Conservation (phyloP, 1,139 yeast genomes). For the Hansenula sp. region DNA sequence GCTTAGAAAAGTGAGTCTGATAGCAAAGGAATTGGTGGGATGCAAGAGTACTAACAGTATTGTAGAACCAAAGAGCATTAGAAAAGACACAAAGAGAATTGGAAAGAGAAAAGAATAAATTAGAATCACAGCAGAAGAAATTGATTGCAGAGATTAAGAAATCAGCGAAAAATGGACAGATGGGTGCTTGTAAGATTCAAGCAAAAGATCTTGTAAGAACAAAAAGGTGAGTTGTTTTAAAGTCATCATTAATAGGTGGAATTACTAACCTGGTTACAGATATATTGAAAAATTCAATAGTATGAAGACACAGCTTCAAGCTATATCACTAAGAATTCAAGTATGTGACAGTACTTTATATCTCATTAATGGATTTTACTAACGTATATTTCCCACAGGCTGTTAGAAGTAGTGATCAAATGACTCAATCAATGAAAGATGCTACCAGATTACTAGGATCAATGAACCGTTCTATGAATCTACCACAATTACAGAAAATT, state of each 20-base stretch:
- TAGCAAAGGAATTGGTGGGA: constrained; percentile 55
- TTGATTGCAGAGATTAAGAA: constrained; percentile 81
- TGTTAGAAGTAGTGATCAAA: constrained; percentile 89
- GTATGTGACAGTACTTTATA: not conserved
- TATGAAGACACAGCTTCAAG: constrained; percentile 95
- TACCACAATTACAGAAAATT: constrained; percentile 83
- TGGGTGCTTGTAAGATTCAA: constrained; percentile 86
- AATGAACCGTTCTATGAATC: constrained; percentile 85
- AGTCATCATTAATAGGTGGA: too few species aligned
- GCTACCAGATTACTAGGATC: constrained; percentile 85
- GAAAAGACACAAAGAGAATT: constrained; percentile 93
- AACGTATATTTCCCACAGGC: constrained; percentile 31
- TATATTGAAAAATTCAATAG: constrained; percentile 84
- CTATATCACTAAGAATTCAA: constrained; percentile 85
- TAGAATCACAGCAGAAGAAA: constrained; percentile 90
- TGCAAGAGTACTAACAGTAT: constrained; percentile 1
- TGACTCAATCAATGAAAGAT: constrained; percentile 92
- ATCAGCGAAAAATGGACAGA: constrained; percentile 86
- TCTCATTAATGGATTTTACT: not conserved
- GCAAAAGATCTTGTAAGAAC: constrained; percentile 94
- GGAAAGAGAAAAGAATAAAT: constrained; percentile 77
- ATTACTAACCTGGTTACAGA: constrained; percentile 10
- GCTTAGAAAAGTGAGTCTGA: constrained; percentile 56
- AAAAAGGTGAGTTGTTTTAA: constrained; percentile 35
- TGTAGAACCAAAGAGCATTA: constrained; percentile 79